Evolutionary conservation across 805 yeast genomes (phyloP).

Genomic region (Candida ponderosae): DNA sequence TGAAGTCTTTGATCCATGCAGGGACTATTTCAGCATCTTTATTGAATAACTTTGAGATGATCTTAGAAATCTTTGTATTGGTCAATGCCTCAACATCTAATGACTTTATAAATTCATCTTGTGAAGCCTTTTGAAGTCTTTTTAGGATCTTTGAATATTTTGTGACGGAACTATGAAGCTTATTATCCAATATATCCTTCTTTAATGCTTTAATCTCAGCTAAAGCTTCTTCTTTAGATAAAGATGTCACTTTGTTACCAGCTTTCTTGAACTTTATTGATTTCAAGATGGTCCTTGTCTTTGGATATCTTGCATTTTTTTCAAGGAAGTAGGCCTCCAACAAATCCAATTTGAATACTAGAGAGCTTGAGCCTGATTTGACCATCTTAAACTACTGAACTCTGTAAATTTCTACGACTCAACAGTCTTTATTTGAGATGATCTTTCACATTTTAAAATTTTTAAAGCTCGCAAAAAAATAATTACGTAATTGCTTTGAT

Average conservation of each 20-base stretch:
- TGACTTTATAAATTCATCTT: conserved; percentile 11
- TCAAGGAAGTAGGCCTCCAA: conserved; percentile 42
- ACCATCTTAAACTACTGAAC: neutral
- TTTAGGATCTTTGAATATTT: conserved; percentile 33
- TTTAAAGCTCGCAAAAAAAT: too few relatives aligned
- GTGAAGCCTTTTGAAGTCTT: conserved; percentile 13
- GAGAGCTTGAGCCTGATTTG: neutral
- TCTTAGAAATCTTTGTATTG: conserved; percentile 13
- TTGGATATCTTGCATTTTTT: conserved; percentile 37
- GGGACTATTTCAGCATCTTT: conserved; percentile 18
- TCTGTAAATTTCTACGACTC: too few relatives aligned
- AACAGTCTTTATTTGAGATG: too few relatives aligned
- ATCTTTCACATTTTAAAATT: too few relatives aligned
- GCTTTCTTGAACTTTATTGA: conserved; percentile 29
- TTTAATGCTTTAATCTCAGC: conserved; percentile 37
- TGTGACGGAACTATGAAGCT: conserved; percentile 36
- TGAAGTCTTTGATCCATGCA: conserved; percentile 15
- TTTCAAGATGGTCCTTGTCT: conserved; percentile 34
- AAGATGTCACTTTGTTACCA: conserved; percentile 16
- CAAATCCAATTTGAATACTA: conserved; percentile 35
- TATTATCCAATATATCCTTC: conserved; percentile 36
- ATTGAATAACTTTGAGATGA: conserved; percentile 9
- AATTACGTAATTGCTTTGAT: too few relatives aligned
- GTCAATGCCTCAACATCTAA: conserved; percentile 19
- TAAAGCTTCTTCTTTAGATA: conserved; percentile 34